These are phyloP conservation scores for Cercis canadensis DNA, from an alignment of 306 rosid genomes.

Conservation along the genomic window DNA sequence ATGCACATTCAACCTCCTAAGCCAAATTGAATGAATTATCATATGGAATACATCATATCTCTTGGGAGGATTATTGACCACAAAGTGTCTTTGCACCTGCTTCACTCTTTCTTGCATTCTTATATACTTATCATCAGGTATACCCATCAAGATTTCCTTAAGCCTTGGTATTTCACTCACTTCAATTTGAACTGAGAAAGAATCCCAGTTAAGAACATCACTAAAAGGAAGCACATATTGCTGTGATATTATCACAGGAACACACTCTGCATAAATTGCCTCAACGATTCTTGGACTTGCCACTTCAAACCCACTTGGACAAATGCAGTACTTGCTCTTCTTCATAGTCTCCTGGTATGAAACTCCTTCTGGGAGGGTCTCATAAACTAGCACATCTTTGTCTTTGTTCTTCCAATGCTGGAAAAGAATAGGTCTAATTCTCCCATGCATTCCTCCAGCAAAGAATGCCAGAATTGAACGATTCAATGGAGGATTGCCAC, in stretches of 20 bases:
- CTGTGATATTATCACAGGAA: constrained; percentile 65
- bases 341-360: constrained; percentile 57
- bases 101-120: constrained; percentile 53
- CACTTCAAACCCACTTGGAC: constrained; percentile 72
- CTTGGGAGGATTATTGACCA: constrained; percentile 57
- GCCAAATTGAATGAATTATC: constrained; percentile 72
- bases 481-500: constrained; percentile 41
- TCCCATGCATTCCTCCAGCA: constrained; percentile 59
- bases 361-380: constrained; percentile 47
- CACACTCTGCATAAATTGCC: constrained; percentile 66
- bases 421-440: constrained; percentile 54
- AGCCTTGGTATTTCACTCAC: constrained; percentile 55
- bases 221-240: constrained; percentile 62
- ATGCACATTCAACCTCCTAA: constrained; percentile 59
- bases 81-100: constrained; percentile 62
- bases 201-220: constrained; percentile 64
- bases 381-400: constrained; percentile 48
- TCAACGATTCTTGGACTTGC: constrained; percentile 69
- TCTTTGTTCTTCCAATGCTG: constrained; percentile 58
- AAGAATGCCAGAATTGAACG: constrained; percentile 57
- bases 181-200: constrained; percentile 52
- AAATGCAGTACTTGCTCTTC: constrained; percentile 59
- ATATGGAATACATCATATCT: constrained; percentile 63
- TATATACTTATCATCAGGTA: constrained; percentile 48
- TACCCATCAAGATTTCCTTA: constrained; percentile 53